These are phyloP conservation scores for Verticillium isaacii DNA, from an alignment of 2,329 filamentous ascomycete genomes.

Conservation along the genomic window DNA sequence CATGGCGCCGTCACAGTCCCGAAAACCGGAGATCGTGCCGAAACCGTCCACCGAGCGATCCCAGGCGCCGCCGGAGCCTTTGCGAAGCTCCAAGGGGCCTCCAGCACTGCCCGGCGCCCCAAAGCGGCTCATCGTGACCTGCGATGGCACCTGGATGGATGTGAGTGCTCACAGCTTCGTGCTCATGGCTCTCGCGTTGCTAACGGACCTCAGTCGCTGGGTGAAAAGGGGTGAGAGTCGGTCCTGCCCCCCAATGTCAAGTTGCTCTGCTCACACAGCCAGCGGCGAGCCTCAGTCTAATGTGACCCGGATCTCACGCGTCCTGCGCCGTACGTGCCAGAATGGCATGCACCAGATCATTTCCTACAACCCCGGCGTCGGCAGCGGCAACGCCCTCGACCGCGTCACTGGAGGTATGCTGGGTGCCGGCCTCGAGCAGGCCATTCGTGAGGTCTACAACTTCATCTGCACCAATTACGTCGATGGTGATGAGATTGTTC, in stretches of 20 bases:
- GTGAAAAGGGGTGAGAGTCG: background rate
- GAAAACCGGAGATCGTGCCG: background rate
- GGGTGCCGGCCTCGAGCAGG: conserved; percentile 17
- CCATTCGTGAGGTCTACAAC: conserved; percentile 29
- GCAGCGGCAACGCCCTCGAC: conserved; percentile 17
- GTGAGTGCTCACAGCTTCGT: background rate
- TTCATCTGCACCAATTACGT: conserved; percentile 30
- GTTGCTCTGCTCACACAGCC: conserved; percentile 4
- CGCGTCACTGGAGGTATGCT: conserved; percentile 17
- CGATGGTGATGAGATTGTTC: conserved; percentile 26
- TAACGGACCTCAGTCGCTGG: conserved; percentile 7
- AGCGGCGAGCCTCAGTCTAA: conserved; percentile 17
- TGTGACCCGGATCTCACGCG: conserved; percentile 26
- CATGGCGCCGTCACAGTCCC: background rate
- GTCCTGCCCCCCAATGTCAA: background rate
- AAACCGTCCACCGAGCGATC: background rate
- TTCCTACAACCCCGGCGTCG: conserved; percentile 31
- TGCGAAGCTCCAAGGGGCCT: background rate
- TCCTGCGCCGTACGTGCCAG: conserved; percentile 20
- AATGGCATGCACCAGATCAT: conserved; percentile 28
- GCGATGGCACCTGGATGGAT: conserved; percentile 30
- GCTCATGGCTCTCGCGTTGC: background rate
- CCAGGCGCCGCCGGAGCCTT: background rate
- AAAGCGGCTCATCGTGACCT: conserved; percentile 26
- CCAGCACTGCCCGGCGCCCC: background rate